These are phyloP conservation scores for Diaporthe citriasiana DNA, from an alignment of 2,329 filamentous ascomycete species.

Conservation along the genomic window DNA sequence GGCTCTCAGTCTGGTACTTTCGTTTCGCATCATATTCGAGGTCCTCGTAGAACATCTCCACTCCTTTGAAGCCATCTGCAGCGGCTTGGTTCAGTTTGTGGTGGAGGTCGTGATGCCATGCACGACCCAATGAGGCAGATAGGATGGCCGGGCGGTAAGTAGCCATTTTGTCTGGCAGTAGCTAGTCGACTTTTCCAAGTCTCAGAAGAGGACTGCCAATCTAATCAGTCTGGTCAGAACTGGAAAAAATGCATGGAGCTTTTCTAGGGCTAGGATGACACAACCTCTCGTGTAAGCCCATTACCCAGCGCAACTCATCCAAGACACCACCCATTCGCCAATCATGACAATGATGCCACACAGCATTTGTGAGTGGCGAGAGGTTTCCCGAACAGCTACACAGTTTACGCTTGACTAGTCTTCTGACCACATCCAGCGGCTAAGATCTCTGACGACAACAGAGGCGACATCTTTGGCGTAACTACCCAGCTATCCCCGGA, in stretches of 20 bases:
- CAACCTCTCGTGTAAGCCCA: constrained; percentile 2
- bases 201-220: not conserved
- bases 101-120: constrained; percentile 16
- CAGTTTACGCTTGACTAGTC: no score
- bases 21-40: constrained; percentile 57
- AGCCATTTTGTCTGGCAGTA: not conserved
- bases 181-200: not conserved
- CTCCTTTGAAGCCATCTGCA: constrained; percentile 62
- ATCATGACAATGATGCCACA: not conserved
- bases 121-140: constrained; percentile 11
- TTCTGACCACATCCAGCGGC: not conserved
- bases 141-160: constrained; percentile 3
- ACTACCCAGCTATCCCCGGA: not conserved
- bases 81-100: constrained; percentile 2
- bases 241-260: not conserved
- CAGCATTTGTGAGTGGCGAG: not conserved
- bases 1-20: not conserved
- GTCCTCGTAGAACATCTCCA: constrained; percentile 76
- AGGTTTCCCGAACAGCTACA: not conserved
- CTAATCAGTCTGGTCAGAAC: not conserved
- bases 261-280: not conserved
- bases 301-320: not conserved
- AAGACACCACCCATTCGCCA: not conserved
- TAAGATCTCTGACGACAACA: not conserved
- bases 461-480: not conserved